These are phyloP conservation scores for Pulveroboletus sp. DNA, from an alignment of 768 basidiomycete genomes.

Conservation along the genomic window DNA sequence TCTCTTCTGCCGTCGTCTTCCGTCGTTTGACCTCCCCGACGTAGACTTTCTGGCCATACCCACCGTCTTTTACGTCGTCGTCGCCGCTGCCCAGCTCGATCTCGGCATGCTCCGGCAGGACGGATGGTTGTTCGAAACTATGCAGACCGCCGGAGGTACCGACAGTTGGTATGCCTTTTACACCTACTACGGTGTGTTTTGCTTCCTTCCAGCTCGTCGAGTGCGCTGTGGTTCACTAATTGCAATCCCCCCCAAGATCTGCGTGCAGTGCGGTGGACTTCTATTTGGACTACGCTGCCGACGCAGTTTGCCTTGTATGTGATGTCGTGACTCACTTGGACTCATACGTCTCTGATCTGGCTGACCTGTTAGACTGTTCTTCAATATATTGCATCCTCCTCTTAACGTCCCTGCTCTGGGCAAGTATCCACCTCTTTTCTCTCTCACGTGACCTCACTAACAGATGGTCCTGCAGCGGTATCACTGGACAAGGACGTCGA, in stretches of 20 bases:
- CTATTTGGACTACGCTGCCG: constrained; percentile 80
- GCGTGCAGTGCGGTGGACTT: constrained; percentile 50
- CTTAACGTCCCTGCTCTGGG: constrained; percentile 88
- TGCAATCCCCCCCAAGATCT: constrained; percentile 46
- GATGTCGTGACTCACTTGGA: constrained; percentile 8
- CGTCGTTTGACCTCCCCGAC: background rate
- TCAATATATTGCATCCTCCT: constrained; percentile 81
- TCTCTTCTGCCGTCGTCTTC: background rate
- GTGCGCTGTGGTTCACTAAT: background rate
- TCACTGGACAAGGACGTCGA: constrained; percentile 86
- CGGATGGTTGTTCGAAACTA: constrained; percentile 82
- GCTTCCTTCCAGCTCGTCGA: background rate
- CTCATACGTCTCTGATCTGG: constrained; percentile 17
- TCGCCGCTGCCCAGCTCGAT: constrained; percentile 57
- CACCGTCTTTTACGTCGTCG: constrained; percentile 75
- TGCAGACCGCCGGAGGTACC: constrained; percentile 31
- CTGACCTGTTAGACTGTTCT: constrained; percentile 56
- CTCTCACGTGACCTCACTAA: background rate
- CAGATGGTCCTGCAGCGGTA: constrained; percentile 48
- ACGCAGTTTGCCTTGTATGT: constrained; percentile 89
- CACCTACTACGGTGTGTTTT: constrained; percentile 61
- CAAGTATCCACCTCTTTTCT: constrained; percentile 24
- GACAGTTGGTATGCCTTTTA: constrained; percentile 83
- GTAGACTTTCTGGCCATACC: constrained; percentile 81
- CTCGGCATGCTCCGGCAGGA: constrained; percentile 51